Conservation (phyloP, 2,329 filamentous ascomycete genomes). For the Penicillium sp. region DNA sequence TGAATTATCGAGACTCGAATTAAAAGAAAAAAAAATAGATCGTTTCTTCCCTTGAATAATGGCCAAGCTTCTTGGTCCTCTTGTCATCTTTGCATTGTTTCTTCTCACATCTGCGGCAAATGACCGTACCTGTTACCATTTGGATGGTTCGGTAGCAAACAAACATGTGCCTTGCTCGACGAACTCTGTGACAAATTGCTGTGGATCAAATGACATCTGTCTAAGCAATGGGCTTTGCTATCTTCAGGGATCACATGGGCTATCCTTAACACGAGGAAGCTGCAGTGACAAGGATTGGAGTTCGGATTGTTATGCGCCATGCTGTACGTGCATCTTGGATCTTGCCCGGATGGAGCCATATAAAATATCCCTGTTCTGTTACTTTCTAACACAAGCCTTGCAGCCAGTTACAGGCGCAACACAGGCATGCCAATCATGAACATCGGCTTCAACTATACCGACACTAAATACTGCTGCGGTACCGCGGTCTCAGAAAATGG, state of each 20-base stretch:
- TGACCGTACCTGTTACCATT: conserved; percentile 3
- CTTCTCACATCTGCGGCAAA: neutral
- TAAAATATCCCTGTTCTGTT: too few species aligned
- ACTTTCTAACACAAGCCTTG: too few species aligned
- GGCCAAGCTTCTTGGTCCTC: too few species aligned
- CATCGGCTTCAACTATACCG: conserved; percentile 2
- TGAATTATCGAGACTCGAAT: too few species aligned
- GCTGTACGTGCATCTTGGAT: neutral
- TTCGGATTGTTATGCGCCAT: conserved; percentile 5
- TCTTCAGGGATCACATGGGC: neutral
- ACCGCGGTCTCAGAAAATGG: neutral
- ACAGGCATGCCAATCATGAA: conserved; percentile 2
- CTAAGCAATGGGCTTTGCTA: conserved; percentile 4
- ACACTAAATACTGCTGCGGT: conserved; percentile 5
- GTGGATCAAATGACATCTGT: neutral
- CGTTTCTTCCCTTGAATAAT: too few species aligned
- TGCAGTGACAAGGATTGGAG: conserved; percentile 1
- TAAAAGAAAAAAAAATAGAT: too few species aligned
- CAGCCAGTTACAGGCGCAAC: conserved; percentile 5
- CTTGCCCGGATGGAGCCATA: too few species aligned
- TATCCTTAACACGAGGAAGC: neutral
- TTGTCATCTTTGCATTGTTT: neutral
- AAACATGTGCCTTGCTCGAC: neutral
- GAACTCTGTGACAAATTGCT: neutral
- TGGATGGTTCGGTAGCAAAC: neutral